Evolutionary conservation across 176 grass and related monocot genomes (phyloP).

Genomic region (Thinopyrum elongatum): DNA sequence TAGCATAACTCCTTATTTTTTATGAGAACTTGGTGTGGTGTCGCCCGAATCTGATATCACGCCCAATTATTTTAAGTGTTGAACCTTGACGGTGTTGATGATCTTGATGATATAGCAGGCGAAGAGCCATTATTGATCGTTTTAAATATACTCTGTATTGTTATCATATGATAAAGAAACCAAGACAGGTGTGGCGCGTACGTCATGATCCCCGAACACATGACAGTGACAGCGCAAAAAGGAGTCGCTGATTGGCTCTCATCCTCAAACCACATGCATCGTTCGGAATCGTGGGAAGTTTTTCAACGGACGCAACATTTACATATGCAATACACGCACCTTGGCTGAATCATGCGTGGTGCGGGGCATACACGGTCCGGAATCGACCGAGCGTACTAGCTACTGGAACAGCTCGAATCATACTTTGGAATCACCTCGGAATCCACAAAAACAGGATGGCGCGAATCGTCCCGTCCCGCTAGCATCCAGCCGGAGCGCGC

Average conservation of each 20-base stretch:
- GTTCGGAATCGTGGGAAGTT: not conserved
- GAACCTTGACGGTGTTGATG: not conserved
- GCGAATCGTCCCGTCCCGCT: not conserved
- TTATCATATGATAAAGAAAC: not conserved
- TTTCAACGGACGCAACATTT: not conserved
- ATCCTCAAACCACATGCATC: not conserved
- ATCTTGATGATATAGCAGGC: no score
- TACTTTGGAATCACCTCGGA: not conserved
- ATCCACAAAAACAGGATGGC: not conserved
- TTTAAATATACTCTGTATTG: no score
- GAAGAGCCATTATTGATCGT: no score
- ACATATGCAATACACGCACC: no score
- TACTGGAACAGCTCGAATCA: not conserved
- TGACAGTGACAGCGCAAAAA: not conserved
- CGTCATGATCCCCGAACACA: not conserved
- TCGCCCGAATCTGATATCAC: not conserved
- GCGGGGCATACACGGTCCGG: no score
- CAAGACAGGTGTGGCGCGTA: constrained; percentile 8
- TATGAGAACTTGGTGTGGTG: not conserved
- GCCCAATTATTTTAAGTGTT: not conserved
- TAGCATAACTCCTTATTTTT: no score
- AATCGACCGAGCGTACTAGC: no score
- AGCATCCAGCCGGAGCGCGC: not conserved
- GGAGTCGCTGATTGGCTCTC: not conserved
- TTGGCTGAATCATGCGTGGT: no score